Percentiles rank a stretch among this genome's conserved stretches.
These are phyloP conservation scores for Rhizopogon vinicolor DNA, from an alignment of 768 basidiomycete species.

Conservation along the genomic window DNA sequence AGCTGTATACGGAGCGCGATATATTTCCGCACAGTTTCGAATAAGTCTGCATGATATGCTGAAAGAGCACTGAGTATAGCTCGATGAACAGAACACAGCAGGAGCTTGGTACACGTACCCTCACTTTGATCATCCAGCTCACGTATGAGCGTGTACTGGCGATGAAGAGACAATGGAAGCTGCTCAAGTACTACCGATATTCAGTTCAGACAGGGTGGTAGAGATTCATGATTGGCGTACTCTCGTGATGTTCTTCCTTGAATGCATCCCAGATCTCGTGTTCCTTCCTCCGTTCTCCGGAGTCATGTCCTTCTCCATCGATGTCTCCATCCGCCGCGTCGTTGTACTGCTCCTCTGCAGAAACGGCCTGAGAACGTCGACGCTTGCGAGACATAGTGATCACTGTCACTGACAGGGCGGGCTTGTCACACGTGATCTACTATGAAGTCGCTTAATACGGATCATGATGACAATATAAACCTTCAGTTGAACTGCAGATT, in stretches of 20 bases:
- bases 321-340: not conserved
- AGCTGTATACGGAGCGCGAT: slow-evolving; percentile 31
- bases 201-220: not conserved
- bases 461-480: too few species aligned
- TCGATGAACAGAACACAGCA: slow-evolving; percentile 1
- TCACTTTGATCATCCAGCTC: slow-evolving; percentile 69
- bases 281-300: slow-evolving; percentile 42
- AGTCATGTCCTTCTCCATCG: slow-evolving; percentile 9
- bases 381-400: slow-evolving; percentile 37
- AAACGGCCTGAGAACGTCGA: slow-evolving; percentile 39
- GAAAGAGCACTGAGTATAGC: slow-evolving; percentile 1
- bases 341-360: slow-evolving; percentile 21
- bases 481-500: too few species aligned
- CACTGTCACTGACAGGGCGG: too few species aligned
- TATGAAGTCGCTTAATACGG: too few species aligned
- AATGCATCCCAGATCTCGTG: slow-evolving; percentile 69
- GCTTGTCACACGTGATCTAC: too few species aligned
- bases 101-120: slow-evolving; percentile 31
- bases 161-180: slow-evolving; percentile 67
- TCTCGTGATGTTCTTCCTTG: slow-evolving; percentile 77
- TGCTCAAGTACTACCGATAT: slow-evolving; percentile 62
- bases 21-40: slow-evolving; percentile 45
- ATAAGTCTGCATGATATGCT: slow-evolving; percentile 38
- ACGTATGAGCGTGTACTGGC: slow-evolving; percentile 63
- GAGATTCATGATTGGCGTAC: slow-evolving; percentile 29